These are phyloP conservation scores for Withania somnifera DNA, from an alignment of 305 asterid genomes.

Conservation along the genomic window DNA sequence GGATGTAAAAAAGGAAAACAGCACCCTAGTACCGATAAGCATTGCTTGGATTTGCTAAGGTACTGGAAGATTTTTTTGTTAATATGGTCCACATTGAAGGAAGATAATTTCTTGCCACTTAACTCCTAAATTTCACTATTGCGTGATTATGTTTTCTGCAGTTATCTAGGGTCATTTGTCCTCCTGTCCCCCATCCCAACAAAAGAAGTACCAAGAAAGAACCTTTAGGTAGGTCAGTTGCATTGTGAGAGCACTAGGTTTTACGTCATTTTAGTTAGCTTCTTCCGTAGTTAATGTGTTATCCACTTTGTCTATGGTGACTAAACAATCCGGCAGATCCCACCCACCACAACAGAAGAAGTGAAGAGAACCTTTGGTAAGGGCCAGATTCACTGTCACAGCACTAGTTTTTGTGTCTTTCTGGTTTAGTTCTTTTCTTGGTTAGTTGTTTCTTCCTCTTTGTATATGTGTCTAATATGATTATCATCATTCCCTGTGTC, in stretches of 20 bases:
- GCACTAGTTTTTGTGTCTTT: background rate
- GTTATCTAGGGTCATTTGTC: background rate
- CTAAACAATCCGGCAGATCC: background rate
- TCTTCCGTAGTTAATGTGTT: background rate
- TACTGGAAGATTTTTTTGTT: conserved; percentile 17
- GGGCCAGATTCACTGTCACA: background rate
- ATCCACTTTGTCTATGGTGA: background rate
- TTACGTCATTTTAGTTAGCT: background rate
- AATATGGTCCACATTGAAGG: background rate
- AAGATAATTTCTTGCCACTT: background rate
- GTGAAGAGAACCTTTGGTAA: background rate
- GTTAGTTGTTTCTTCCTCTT: background rate
- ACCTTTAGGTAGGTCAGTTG: background rate
- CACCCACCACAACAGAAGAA: background rate
- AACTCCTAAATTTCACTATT: background rate
- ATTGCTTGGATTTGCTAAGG: conserved; percentile 87
- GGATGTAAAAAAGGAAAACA: conserved; percentile 59
- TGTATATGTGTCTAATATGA: background rate
- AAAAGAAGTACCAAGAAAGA: background rate
- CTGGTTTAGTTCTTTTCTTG: background rate
- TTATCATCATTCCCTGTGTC: background rate
- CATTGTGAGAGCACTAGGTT: background rate
- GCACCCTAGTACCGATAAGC: conserved; percentile 93
- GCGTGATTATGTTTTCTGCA: background rate
- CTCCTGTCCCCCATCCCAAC: background rate